Evolutionary conservation across 805 yeast genomes (phyloP).

Genomic region (Pichia thaimueangensis): DNA sequence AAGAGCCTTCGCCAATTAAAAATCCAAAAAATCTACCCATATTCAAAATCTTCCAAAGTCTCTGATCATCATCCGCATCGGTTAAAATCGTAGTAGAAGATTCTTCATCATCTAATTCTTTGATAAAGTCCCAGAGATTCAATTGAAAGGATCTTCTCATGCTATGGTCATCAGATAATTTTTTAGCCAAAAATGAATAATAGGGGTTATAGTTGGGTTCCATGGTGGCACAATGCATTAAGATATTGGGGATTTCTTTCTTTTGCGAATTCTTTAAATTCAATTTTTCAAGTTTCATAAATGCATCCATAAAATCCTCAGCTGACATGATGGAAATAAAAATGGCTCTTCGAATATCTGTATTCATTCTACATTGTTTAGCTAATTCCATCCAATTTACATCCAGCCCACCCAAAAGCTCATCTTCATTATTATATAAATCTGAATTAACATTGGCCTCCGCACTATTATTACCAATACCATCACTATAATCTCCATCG

Average conservation of each 20-base stretch:
- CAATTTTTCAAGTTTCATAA: constrained; percentile 72
- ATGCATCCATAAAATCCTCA: constrained; percentile 84
- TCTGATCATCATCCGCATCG: constrained; percentile 50
- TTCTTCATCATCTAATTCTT: constrained; percentile 55
- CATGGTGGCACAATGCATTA: constrained; percentile 78
- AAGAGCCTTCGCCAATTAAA: constrained; percentile 63
- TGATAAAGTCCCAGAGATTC: constrained; percentile 78
- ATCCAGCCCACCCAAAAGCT: constrained; percentile 58
- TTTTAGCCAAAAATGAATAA: constrained; percentile 73
- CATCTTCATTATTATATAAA: constrained; percentile 39
- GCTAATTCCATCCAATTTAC: constrained; percentile 92
- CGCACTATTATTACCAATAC: not conserved
- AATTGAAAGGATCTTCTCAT: constrained; percentile 83
- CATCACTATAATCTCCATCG: not conserved
- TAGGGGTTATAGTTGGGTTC: constrained; percentile 87
- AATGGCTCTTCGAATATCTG: constrained; percentile 89
- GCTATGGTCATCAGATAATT: constrained; percentile 67
- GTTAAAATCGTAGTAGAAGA: constrained; percentile 21
- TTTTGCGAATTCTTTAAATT: constrained; percentile 73
- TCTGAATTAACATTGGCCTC: constrained; percentile 22
- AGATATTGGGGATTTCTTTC: constrained; percentile 77
- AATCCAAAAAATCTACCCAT: constrained; percentile 78
- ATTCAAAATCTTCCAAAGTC: constrained; percentile 56
- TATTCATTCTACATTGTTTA: constrained; percentile 82
- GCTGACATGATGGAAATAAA: constrained; percentile 95